Base-by-base conservation (phyloP, 192 early-diverging fungal species). In the Coemansia sp. region DNA sequence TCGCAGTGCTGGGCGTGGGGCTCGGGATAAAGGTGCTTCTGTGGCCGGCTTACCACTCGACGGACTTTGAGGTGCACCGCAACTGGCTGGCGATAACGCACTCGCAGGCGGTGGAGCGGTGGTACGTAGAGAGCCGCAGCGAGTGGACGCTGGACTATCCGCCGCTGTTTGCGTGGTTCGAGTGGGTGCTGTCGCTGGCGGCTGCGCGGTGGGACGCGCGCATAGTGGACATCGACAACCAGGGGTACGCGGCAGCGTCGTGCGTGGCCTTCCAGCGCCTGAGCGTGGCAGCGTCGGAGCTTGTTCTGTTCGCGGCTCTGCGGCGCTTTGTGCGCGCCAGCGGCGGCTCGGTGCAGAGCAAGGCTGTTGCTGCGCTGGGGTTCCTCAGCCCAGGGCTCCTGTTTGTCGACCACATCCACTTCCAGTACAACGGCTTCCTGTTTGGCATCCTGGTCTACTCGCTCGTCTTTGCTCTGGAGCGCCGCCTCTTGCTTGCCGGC, bases 21-120 rank as follows among this genome's bases (percentile, higher is more conserved):
- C 34, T 65, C 17, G 67, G 64, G 57, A 38, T 79, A 52, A 88
- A 88, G 67, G 69, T 86, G 59, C 82, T 93, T 55, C 86, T 93
- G 60, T 83, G 86, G 68, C 86, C 87, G 13, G 83, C 89, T 45
- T 93, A 93, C 68, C 86, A 84, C 45, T 98, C 96, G 55, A 98
- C 96, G 19, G 96, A 98, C 83, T 98, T 98, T 86, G 96, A 98
- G 79, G 96, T 98, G 20, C 96, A 98, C 75, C 86, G 95, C 58
- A 95, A 96, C 83, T 96, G 94, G 94, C 85, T 97, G 22, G 96
- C 94, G 25, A 91, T 98, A 45, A 98, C 96, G 11, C 80, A 87
- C 61, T 86, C 84, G 55, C 72, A 94, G 9, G 91, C 95, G n/a
- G 62, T 95, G 33, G 68, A 70, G 27, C 55, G 85, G 55, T 98